These are phyloP conservation scores for Cylindrotheca closterium DNA, from an alignment of 108 stramenopile species.

Conservation along the genomic window DNA sequence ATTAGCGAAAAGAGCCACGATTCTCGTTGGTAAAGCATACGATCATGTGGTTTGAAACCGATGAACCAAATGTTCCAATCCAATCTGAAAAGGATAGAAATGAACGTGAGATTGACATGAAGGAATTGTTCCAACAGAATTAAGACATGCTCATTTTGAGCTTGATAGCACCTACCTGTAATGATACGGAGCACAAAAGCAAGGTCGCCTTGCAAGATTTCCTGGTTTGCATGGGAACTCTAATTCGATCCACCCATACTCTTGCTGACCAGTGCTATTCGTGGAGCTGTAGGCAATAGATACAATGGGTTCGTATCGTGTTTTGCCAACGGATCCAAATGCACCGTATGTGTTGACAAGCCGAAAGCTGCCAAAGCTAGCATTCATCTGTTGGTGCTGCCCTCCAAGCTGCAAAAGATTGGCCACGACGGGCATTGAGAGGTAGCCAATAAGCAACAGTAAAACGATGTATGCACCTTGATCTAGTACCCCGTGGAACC, in stretches of 20 bases:
- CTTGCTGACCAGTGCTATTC: too few relatives aligned
- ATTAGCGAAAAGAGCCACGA: slow-evolving; percentile 49
- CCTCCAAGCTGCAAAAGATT: slow-evolving; percentile 47
- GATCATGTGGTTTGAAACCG: slow-evolving; percentile 56
- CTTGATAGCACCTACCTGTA: too few relatives aligned
- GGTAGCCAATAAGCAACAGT: slow-evolving; percentile 31
- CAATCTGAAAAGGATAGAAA: too few relatives aligned
- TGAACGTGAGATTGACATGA: too few relatives aligned
- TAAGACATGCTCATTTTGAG: too few relatives aligned
- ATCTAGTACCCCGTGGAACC: slow-evolving; percentile 16
- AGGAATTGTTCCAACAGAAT: too few relatives aligned
- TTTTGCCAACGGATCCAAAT: slow-evolving; percentile 62
- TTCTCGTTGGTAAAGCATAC: slow-evolving; percentile 44
- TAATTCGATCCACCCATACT: slow-evolving; percentile 68
- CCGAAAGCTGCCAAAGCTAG: slow-evolving; percentile 51
- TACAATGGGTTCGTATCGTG: slow-evolving; percentile 65
- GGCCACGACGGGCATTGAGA: slow-evolving; percentile 53
- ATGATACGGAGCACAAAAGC: slow-evolving; percentile 81
- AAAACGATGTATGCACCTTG: too few relatives aligned
- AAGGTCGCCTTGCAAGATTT: slow-evolving; percentile 52
- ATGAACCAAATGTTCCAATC: slow-evolving; percentile 85
- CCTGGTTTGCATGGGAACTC: slow-evolving; percentile 85
- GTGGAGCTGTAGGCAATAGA: slow-evolving; percentile 41
- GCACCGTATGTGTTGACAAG: slow-evolving; percentile 81
- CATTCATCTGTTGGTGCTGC: slow-evolving; percentile 66